These are phyloP conservation scores for Daldinia bambusicola DNA, from an alignment of 495 filamentous ascomycete species.

Conservation along the genomic window DNA sequence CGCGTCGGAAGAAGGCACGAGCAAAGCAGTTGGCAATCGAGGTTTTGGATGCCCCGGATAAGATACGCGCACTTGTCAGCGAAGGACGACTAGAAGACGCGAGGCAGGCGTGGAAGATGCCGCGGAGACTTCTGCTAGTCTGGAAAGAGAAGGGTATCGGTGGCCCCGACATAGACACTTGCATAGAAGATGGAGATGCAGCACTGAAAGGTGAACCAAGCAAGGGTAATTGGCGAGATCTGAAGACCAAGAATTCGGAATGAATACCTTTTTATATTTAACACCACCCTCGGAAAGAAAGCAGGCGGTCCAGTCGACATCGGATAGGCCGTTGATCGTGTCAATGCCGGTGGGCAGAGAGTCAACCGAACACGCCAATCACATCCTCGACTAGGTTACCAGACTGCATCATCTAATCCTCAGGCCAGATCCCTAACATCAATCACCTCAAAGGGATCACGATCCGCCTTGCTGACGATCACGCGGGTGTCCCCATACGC, in stretches of 20 bases:
- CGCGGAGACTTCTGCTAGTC: conserved; percentile 59
- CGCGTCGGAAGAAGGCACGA: conserved; percentile 53
- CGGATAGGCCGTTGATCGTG: neutral
- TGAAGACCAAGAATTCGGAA: conserved; percentile 15
- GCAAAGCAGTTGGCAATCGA: conserved; percentile 76
- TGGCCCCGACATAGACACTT: conserved; percentile 58
- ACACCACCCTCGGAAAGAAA: neutral
- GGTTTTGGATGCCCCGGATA: conserved; percentile 70
- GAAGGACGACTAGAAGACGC: conserved; percentile 72
- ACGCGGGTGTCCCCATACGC: conserved; percentile 64
- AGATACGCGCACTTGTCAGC: conserved; percentile 70
- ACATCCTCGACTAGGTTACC: neutral
- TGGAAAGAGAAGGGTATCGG: conserved; percentile 65
- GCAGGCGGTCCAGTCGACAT: neutral
- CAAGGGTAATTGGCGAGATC: conserved; percentile 45
- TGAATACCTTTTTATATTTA: conserved; percentile 5
- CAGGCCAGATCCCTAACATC: conserved; percentile 45
- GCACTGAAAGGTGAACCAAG: conserved; percentile 52
- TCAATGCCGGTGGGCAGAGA: conserved; percentile 2
- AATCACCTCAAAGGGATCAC: conserved; percentile 70
- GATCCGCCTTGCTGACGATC: conserved; percentile 78
- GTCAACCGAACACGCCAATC: neutral
- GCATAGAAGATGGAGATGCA: conserved; percentile 64
- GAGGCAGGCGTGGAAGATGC: conserved; percentile 66
- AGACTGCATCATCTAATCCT: neutral